Evolutionary conservation across 73 alveolate species (phyloP).

Genomic region (Uronychia setigera): DNA sequence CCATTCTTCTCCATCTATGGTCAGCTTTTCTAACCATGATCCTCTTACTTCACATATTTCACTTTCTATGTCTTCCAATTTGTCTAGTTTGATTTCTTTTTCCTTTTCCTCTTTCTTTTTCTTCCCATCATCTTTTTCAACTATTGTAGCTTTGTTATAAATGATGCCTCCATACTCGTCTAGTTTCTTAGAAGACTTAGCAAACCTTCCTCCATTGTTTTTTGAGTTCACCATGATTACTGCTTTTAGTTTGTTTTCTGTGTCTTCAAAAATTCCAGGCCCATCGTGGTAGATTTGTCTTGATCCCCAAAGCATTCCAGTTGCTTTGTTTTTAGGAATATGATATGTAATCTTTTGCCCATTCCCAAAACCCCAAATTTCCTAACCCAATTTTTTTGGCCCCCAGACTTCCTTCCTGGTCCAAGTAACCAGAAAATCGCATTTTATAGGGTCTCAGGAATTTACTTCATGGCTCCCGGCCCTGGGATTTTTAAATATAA

Average conservation of each 20-base stretch:
- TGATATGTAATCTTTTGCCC: slow-evolving; percentile 48
- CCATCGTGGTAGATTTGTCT: slow-evolving; percentile 50
- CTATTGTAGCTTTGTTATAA: not conserved
- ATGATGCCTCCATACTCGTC: slow-evolving; percentile 54
- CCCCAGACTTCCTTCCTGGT: no score
- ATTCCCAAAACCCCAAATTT: no score
- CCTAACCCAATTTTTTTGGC: slow-evolving; percentile 4
- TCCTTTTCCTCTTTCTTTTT: slow-evolving; percentile 59
- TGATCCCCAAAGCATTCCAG: slow-evolving; percentile 66
- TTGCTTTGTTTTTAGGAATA: slow-evolving; percentile 22
- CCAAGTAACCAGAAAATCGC: no score
- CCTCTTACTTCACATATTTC: slow-evolving; percentile 76
- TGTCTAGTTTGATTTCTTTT: slow-evolving; percentile 41
- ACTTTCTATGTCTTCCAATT: slow-evolving; percentile 46
- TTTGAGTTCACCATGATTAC: slow-evolving; percentile 27
- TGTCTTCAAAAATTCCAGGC: slow-evolving; percentile 41
- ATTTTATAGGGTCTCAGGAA: no score
- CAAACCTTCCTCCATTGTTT: slow-evolving; percentile 16
- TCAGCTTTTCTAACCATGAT: slow-evolving; percentile 76
- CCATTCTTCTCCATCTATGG: slow-evolving; percentile 65
- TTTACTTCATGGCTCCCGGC: no score
- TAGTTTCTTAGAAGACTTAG: slow-evolving; percentile 21
- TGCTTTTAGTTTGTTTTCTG: slow-evolving; percentile 55
- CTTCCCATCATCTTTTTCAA: not conserved
- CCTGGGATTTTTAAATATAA: no score